phyloP scores from a whole-genome alignment of 352 stramenopile genomes.

The Phytophthora palmivora region DNA sequence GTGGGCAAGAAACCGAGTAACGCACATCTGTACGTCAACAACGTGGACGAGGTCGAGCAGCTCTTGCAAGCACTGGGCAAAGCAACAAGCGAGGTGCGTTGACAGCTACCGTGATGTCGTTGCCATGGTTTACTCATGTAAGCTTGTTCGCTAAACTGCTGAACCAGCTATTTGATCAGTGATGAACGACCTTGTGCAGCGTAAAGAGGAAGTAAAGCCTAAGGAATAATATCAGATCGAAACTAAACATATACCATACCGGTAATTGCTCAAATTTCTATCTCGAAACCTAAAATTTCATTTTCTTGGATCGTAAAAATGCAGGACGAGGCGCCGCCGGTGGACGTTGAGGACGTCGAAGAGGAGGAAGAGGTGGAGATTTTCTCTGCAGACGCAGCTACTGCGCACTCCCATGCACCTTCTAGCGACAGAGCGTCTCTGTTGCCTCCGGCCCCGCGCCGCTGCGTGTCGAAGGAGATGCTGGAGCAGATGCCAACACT shows the following conservation, averaged over 20 bases:
- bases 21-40: slow-evolving; percentile 91
- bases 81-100: slow-evolving; percentile 33
- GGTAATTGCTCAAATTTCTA: too few species aligned
- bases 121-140: neutral
- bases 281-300: neutral
- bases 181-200: too few species aligned
- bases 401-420: neutral
- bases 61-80: slow-evolving; percentile 73
- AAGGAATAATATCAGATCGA: slow-evolving; percentile 9
- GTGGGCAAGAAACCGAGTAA: slow-evolving; percentile 93
- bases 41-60: slow-evolving; percentile 87
- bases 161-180: slow-evolving; percentile 15
- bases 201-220: neutral
- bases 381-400: slow-evolving; percentile 15
- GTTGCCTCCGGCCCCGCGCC: slow-evolving; percentile 33
- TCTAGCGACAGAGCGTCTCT: slow-evolving; percentile 44
- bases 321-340: slow-evolving; percentile 12
- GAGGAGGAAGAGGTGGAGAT: slow-evolving; percentile 37
- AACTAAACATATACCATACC: too few species aligned
- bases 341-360: slow-evolving; percentile 19
- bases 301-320: slow-evolving; percentile 7
- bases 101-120: neutral
- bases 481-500: slow-evolving; percentile 76
- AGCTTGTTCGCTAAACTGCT: neutral
- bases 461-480: slow-evolving; percentile 74